Percentiles rank a stretch among this genome's conserved stretches.
phyloP scores from a whole-genome alignment of 352 stramenopile genomes.

The Hyaloperonospora arabidopsidis region DNA sequence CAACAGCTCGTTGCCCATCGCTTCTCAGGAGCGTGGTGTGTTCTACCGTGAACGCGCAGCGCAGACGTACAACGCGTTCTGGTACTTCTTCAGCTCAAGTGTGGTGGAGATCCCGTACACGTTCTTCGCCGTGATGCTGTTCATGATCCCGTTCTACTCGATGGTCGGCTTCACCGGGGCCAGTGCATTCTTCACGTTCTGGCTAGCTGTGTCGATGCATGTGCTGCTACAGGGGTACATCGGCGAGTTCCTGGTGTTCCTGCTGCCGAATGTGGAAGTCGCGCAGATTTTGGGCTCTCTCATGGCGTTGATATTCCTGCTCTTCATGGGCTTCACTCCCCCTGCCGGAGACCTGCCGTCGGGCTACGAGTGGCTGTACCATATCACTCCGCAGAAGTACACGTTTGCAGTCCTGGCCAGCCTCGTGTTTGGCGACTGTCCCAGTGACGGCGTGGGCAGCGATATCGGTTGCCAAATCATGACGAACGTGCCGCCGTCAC shows the following conservation, averaged over 20 bases:
- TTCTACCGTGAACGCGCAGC: conserved; percentile 90
- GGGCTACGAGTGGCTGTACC: conserved; percentile 54
- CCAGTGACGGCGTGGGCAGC: background rate
- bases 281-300: conserved; percentile 33
- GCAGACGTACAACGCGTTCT: conserved; percentile 82
- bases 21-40: conserved; percentile 75
- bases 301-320: conserved; percentile 41
- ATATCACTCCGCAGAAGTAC: conserved; percentile 23
- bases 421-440: conserved; percentile 10
- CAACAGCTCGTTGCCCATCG: conserved; percentile 66
- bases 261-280: conserved; percentile 33
- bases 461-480: conserved; percentile 23
- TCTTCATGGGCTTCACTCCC: conserved; percentile 53
- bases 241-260: conserved; percentile 39
- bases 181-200: conserved; percentile 43
- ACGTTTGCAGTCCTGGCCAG: conserved; percentile 2
- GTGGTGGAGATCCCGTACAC: conserved; percentile 72
- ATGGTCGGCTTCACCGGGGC: conserved; percentile 44
- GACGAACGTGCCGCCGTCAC: conserved; percentile 18
- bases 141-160: conserved; percentile 33
- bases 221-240: conserved; percentile 47
- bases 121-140: conserved; percentile 30
- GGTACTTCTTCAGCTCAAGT: conserved; percentile 53
- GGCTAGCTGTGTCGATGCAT: conserved; percentile 40
- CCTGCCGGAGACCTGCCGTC: conserved; percentile 39